Conservation (phyloP, 2,329 filamentous ascomycete genomes). For the Neurospora sp. region DNA sequence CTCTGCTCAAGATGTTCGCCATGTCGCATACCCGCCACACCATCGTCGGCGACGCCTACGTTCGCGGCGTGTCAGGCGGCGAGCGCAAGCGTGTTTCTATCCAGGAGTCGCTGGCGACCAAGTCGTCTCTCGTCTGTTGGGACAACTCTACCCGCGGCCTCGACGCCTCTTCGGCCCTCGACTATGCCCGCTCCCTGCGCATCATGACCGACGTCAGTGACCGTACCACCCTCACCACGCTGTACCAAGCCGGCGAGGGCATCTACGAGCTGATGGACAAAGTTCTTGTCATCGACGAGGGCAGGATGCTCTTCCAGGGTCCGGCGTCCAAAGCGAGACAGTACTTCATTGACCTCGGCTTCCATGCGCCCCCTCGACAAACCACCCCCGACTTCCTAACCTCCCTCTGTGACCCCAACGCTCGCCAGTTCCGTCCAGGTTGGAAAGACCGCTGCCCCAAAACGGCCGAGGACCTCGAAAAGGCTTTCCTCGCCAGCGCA, state of each 20-base stretch:
- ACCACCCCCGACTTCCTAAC: conserved; percentile 75
- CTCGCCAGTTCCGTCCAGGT: conserved; percentile 57
- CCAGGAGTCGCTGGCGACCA: conserved; percentile 46
- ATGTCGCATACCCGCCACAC: conserved; percentile 59
- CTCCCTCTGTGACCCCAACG: conserved; percentile 62
- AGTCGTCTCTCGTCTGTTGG: conserved; percentile 53
- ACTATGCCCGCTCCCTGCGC: conserved; percentile 56
- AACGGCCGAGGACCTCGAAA: conserved; percentile 56
- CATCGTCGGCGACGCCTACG: conserved; percentile 57
- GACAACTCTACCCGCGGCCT: conserved; percentile 61
- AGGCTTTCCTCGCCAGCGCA: conserved; percentile 53
- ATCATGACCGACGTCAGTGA: conserved; percentile 57
- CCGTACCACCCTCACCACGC: conserved; percentile 49
- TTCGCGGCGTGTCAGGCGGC: conserved; percentile 52
- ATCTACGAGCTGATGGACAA: conserved; percentile 60
- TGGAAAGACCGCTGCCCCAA: conserved; percentile 59
- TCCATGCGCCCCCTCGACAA: conserved; percentile 44
- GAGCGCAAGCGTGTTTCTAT: conserved; percentile 69
- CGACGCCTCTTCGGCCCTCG: conserved; percentile 57
- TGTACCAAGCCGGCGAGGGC: conserved; percentile 54
- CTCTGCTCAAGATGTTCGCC: conserved; percentile 54
- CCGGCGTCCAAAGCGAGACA: conserved; percentile 48
- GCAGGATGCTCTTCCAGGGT: conserved; percentile 60
- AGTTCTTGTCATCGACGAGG: conserved; percentile 57
- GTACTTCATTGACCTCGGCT: conserved; percentile 61